Evolutionary conservation across 192 early-diverging fungal genomes (phyloP).

Genomic region (Physocladia obscura): DNA sequence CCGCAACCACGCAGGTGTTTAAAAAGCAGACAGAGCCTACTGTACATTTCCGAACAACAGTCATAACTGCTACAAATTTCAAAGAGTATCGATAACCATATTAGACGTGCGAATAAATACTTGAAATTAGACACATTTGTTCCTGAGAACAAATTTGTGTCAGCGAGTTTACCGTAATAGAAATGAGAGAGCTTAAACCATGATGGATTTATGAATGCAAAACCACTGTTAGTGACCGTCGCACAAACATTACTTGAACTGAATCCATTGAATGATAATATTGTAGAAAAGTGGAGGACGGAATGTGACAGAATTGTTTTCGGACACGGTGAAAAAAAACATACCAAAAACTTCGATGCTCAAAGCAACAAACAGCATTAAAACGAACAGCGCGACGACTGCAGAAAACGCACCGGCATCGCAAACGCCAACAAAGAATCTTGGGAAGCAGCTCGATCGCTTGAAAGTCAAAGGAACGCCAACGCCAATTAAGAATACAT

Average conservation of each 20-base stretch:
- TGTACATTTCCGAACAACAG: constrained; percentile 7
- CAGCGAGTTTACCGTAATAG: neutral
- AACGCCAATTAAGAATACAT: too few relatives aligned
- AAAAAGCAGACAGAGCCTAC: constrained; percentile 26
- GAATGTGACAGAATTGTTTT: neutral
- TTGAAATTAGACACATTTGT: neutral
- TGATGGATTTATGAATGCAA: constrained; percentile 5
- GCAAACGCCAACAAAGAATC: neutral
- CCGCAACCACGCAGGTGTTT: constrained; percentile 4
- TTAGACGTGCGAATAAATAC: neutral
- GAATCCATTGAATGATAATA: too few relatives aligned
- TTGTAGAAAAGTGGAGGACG: too few relatives aligned
- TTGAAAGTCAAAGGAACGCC: too few relatives aligned
- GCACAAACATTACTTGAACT: constrained; percentile 3
- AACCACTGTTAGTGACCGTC: neutral
- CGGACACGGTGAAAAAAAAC: too few relatives aligned
- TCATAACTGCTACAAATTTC: neutral
- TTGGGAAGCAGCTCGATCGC: neutral
- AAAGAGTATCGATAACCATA: neutral
- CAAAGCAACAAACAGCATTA: too few relatives aligned
- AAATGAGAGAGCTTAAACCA: neutral
- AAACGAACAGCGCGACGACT: too few relatives aligned
- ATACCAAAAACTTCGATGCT: neutral
- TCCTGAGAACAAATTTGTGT: constrained; percentile 24
- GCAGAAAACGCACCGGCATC: neutral